Base-by-base conservation (phyloP, 331 rosid genomes). In the Pyrus hybrid region DNA sequence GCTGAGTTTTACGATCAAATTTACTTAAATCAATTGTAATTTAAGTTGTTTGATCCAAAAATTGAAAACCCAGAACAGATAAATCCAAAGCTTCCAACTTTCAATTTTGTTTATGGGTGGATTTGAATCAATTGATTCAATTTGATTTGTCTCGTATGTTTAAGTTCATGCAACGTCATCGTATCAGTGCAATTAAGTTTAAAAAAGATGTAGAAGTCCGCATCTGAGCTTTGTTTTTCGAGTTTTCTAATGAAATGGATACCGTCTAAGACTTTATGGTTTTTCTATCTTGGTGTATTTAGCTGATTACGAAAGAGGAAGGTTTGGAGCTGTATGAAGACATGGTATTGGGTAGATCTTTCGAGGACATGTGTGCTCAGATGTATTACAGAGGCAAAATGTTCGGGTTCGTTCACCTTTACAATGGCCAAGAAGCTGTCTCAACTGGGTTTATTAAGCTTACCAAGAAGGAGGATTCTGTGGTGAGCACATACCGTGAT, bases 401-500 rank as follows among this genome's bases (percentile, higher is more conserved):
- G 98, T 93, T 93, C 45, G 98, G 98, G 54, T 93, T 93, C 26
- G 98, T 93, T 83, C 97, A 94, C 80, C 89, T 93, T 83, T 93
- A 93, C 88, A 93, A 93, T 79, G 99, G 99, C 71, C 99, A 94
- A 80, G 99, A 95, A 83, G 99, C 99, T 43, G 99, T 95, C 35
- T 95, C 99, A 56, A 92, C 97, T 65, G 99, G 99, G 21, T 95
- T 95, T 85, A 95, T 95, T 79, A 92, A 90, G 82, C 85, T 89
- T 82, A 82, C 91, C 82, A 86, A 84, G 82, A 76, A 86, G 83
- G 93, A 92, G 63, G 99, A 95, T 78, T 77, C 10, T 63, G 91
- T 95, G 47, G 97, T 91, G 67, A 95, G 99, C 85, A 95, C 99
- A 71, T 95, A 95, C 64, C 83, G 99, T 30, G 99, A 95, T 76